Conservation (phyloP, 306 rosid genomes). For the Pyrus communis region DNA sequence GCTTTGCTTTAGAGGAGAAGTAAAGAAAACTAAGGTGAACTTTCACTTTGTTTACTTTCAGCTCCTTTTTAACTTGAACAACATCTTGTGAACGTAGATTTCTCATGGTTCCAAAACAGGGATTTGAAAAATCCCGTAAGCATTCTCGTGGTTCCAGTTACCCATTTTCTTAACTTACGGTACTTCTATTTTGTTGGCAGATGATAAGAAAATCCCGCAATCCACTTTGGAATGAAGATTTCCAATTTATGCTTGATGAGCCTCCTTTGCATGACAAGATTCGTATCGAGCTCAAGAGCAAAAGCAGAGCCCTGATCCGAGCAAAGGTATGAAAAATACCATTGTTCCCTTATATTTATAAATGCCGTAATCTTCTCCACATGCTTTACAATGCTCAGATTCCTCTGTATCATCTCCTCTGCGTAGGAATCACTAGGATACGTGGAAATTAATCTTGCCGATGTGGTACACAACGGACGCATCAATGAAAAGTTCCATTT, state of each 20-base stretch:
- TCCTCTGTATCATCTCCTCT: background rate
- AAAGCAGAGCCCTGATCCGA: constrained; percentile 42
- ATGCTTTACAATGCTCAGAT: background rate
- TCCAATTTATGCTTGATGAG: constrained; percentile 82
- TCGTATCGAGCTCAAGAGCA: constrained; percentile 65
- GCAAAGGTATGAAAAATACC: constrained; percentile 44
- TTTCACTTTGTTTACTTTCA: background rate
- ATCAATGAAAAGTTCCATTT: constrained; percentile 67
- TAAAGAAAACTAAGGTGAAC: constrained; percentile 65
- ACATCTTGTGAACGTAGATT: background rate
- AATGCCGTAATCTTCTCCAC: background rate
- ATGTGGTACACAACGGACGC: constrained; percentile 72
- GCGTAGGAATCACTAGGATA: constrained; percentile 71
- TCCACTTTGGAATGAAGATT: constrained; percentile 85
- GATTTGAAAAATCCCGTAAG: too few species aligned
- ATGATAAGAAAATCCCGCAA: constrained; percentile 60
- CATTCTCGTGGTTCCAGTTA: background rate
- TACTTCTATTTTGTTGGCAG: constrained; percentile 22
- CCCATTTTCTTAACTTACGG: background rate
- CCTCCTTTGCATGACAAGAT: constrained; percentile 80
- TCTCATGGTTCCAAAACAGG: too few species aligned
- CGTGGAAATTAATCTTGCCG: constrained; percentile 66
- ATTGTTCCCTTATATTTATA: background rate
- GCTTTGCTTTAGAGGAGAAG: constrained; percentile 66
- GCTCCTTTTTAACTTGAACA: background rate